These are phyloP conservation scores for Thermoascus crustaceus DNA, from an alignment of 2,329 filamentous ascomycete species.

Conservation along the genomic window DNA sequence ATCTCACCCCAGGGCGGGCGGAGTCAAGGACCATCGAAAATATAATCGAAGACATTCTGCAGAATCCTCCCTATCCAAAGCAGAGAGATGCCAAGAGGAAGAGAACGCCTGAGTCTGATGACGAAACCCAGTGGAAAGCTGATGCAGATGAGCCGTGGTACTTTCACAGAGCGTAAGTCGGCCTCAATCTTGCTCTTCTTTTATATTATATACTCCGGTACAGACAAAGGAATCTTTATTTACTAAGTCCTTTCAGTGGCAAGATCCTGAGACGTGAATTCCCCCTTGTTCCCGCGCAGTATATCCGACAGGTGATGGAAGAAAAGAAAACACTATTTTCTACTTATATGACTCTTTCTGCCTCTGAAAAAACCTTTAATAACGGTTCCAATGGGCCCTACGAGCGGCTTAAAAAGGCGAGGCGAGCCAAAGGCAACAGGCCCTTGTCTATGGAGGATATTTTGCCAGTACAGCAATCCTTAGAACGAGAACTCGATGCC, in stretches of 20 bases:
- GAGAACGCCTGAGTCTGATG: constrained; percentile 24
- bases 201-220: too few species aligned
- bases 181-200: constrained; percentile 1
- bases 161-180: constrained; percentile 16
- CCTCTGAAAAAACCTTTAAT: constrained; percentile 14
- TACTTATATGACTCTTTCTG: constrained; percentile 19
- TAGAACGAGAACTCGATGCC: constrained; percentile 18
- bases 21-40: constrained; percentile 13
- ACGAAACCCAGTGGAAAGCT: constrained; percentile 24
- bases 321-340: constrained; percentile 23
- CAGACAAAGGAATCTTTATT: too few species aligned
- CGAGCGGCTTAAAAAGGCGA: constrained; percentile 12
- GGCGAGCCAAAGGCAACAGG: constrained; percentile 4
- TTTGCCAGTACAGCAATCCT: constrained; percentile 4
- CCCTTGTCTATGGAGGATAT: constrained; percentile 9
- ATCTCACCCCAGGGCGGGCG: not conserved
- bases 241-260: constrained; percentile 13
- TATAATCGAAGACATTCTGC: constrained; percentile 37
- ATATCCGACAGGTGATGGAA: constrained; percentile 27
- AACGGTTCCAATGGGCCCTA: constrained; percentile 11
- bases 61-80: constrained; percentile 36
- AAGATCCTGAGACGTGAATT: constrained; percentile 28
- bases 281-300: constrained; percentile 25
- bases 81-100: constrained; percentile 30
- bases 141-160: constrained; percentile 16